Conservation (phyloP, 2,329 filamentous ascomycete genomes). For the Monosporascus sp. region DNA sequence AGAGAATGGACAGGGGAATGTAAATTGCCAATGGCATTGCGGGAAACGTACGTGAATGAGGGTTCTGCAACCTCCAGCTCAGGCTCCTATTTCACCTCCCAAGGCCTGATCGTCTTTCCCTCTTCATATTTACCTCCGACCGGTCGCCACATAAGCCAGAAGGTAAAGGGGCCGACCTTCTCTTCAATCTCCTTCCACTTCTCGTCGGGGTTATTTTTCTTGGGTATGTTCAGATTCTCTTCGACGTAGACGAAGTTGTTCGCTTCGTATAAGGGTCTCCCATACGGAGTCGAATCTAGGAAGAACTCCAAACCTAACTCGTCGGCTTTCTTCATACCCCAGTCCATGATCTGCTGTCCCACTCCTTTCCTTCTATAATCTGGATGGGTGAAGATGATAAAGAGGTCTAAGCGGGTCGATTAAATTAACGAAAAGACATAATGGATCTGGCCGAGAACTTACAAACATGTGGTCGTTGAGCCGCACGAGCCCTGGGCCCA, state of each 20-base stretch:
- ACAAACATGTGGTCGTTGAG: constrained; percentile 18
- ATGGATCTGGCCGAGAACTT: background rate
- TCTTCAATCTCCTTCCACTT: constrained; percentile 27
- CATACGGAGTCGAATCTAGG: constrained; percentile 15
- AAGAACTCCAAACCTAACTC: constrained; percentile 17
- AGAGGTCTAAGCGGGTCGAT: constrained; percentile 9
- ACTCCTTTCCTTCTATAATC: constrained; percentile 17
- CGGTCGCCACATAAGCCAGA: constrained; percentile 15
- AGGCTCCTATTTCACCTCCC: constrained; percentile 1
- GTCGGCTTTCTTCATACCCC: constrained; percentile 18
- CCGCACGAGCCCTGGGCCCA: constrained; percentile 6
- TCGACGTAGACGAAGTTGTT: constrained; percentile 18
- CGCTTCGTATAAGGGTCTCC: constrained; percentile 15
- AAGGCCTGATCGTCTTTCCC: constrained; percentile 11
- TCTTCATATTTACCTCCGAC: constrained; percentile 9
- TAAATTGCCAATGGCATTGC: too few relatives aligned
- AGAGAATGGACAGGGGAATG: too few relatives aligned
- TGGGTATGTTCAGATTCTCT: constrained; percentile 15
- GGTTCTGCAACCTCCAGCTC: too few relatives aligned
- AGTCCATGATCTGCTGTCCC: constrained; percentile 18
- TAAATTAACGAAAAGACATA: background rate
- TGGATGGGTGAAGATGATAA: constrained; percentile 20
- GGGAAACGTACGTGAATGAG: too few relatives aligned
- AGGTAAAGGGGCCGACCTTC: constrained; percentile 31
- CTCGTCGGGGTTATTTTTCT: constrained; percentile 15